Percentiles rank a stretch among this genome's conserved stretches.
These are phyloP conservation scores for Coccomyxa sp. DNA, from an alignment of 139 green algal species.

Conservation along the genomic window DNA sequence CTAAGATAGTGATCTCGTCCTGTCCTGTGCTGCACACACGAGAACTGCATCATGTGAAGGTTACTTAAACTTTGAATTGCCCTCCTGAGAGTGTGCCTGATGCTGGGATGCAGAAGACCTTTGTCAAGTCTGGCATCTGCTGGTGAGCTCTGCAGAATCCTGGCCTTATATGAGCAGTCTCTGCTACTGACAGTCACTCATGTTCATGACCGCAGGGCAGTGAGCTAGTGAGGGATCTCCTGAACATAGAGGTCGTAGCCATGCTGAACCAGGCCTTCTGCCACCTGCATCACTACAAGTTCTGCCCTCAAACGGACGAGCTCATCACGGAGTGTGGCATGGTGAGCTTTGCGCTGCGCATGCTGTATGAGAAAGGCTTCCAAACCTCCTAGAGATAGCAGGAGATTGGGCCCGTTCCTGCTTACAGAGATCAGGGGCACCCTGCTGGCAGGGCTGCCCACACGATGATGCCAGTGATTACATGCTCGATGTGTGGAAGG, in stretches of 20 bases:
- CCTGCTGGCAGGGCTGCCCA: too few species aligned
- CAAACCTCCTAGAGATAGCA: too few species aligned
- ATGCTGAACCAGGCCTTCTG: slow-evolving; percentile 79
- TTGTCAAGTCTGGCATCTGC: background rate
- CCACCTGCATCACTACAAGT: slow-evolving; percentile 49
- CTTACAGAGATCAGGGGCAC: too few species aligned
- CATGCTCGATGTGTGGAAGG: background rate
- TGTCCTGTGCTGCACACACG: background rate
- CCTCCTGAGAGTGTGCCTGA: too few species aligned
- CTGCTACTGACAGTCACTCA: too few species aligned
- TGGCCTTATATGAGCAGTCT: background rate
- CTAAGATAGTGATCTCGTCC: background rate
- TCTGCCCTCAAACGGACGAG: slow-evolving; percentile 61
- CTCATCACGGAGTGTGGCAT: slow-evolving; percentile 55
- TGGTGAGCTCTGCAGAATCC: background rate
- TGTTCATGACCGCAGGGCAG: too few species aligned
- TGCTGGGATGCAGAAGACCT: background rate
- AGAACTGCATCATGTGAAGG: background rate
- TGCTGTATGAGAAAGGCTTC: too few species aligned
- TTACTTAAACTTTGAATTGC: background rate
- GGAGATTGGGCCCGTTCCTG: too few species aligned
- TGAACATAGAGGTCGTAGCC: slow-evolving; percentile 61
- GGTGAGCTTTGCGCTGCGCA: too few species aligned
- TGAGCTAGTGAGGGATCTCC: slow-evolving; percentile 56
- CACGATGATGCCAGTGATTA: too few species aligned